Percentiles rank a stretch among this genome's conserved stretches.
Conservation (phyloP, 2,329 filamentous ascomycete genomes). For the Xylaria sp. region DNA sequence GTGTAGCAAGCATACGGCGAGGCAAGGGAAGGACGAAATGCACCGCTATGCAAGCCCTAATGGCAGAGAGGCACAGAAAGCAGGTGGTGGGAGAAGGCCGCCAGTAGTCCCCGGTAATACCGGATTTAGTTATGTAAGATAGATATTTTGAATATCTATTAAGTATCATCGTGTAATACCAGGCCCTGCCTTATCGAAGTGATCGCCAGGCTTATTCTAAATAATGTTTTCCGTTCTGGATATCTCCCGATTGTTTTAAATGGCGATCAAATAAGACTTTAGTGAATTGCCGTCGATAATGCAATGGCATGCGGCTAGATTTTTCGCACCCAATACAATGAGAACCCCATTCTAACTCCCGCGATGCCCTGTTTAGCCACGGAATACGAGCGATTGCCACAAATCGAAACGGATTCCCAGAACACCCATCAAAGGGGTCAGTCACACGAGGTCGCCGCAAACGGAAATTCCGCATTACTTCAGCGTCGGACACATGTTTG, state of each 20-base stretch:
- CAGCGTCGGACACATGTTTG: background rate
- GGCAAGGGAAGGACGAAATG: conserved; percentile 9
- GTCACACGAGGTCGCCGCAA: background rate
- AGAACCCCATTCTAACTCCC: background rate
- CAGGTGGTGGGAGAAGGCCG: background rate
- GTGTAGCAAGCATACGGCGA: background rate
- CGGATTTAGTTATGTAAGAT: background rate
- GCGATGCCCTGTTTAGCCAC: background rate
- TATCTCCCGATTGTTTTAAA: background rate
- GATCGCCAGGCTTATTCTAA: background rate
- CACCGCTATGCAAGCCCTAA: too few relatives aligned
- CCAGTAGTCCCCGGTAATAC: background rate
- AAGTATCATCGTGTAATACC: background rate
- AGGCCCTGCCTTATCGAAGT: background rate
- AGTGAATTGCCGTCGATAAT: background rate
- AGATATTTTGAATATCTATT: background rate
- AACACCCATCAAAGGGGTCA: background rate
- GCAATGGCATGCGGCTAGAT: background rate
- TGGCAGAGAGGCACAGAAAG: background rate
- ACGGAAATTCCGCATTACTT: background rate
- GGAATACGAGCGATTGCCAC: conserved; percentile 2
- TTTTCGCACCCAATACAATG: background rate
- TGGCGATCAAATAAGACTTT: background rate
- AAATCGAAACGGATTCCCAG: background rate
- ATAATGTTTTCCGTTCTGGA: background rate